Base-by-base conservation (phyloP, 352 stramenopile genomes). In the Globisporangium nodosum region DNA sequence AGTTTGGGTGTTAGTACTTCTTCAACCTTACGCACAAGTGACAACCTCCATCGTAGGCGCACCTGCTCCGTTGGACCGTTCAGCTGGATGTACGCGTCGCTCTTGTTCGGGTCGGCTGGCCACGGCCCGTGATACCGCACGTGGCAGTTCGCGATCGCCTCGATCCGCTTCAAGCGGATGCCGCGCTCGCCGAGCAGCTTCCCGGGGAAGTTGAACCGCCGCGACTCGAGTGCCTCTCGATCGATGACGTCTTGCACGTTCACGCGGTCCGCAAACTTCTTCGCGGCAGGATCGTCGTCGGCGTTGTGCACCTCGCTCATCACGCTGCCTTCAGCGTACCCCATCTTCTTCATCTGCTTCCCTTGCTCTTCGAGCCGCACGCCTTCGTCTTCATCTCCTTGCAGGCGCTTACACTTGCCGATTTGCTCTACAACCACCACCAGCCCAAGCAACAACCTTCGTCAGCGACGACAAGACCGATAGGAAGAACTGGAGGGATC, bases 381-480 rank as follows among this genome's bases (percentile, higher is more conserved):
- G 18, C 84, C 81, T 55, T 89, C 79, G n/a, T 87, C 79, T 60
- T 86, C 68, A 1, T 81, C 63, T 21, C 81, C 81, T 64, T 86
- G 63, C 0, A 83, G 63, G 3, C 68, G 63, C 57, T 88, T 70
- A 27, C 81, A 91, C 37, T 89, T 88, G 43, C 84, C 84, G 33
- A 93, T 90, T 90, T 91, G 81, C 35, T 93, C 83, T 91, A 54
- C 46, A 35, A 46, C 3, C 8, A 27, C 24, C 3, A 7, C 15
- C 43, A 7, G 16, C 11, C 9, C 11, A 16, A 20, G 16, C n/a
- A 6, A 21, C 16, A 21, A 49, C 4, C 43, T 12, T 48, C 42
- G 42, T 24, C 15, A 24, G 11, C 16, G 8, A 24, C 42, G 43
- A 27, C n/a, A 5, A 12, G 7, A n/a, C 8, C 45, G 18, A 31